Conservation (phyloP, 2,329 filamentous ascomycete species). For the Sporothrix dimorphospora region DNA sequence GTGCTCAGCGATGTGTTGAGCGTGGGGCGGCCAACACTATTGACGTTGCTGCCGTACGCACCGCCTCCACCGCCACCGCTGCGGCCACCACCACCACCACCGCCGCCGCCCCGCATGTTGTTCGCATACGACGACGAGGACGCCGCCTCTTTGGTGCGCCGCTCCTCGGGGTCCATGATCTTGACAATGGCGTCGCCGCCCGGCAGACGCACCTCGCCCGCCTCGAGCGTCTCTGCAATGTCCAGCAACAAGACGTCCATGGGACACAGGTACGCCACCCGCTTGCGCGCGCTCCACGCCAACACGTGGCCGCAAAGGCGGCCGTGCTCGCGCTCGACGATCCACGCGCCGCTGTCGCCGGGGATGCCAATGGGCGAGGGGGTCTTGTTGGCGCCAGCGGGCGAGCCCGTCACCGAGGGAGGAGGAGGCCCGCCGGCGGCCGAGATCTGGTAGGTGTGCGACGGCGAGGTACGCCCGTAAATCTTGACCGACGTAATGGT, state of each 20-base stretch:
- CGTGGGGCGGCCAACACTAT: background rate
- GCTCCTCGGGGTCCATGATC: constrained; percentile 33
- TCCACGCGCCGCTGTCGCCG: constrained; percentile 91
- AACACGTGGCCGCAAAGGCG: constrained; percentile 87
- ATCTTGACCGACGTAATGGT: constrained; percentile 85
- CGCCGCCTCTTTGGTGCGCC: constrained; percentile 2
- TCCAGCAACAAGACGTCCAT: constrained; percentile 91
- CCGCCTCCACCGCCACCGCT: background rate
- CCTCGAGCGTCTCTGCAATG: constrained; percentile 77
- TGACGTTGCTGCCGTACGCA: background rate
- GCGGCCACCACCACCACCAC: background rate
- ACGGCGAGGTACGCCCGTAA: constrained; percentile 79
- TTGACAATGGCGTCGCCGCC: constrained; percentile 54
- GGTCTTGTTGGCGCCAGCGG: background rate
- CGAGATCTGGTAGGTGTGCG: constrained; percentile 65
- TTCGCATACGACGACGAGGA: background rate
- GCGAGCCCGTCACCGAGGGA: background rate
- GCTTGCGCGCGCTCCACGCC: constrained; percentile 80
- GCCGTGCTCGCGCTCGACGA: constrained; percentile 78
- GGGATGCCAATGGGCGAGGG: constrained; percentile 66
- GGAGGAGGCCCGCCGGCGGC: background rate
- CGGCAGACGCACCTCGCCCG: constrained; percentile 70
- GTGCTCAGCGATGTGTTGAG: constrained; percentile 24
- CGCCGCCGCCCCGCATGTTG: background rate
- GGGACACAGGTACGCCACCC: constrained; percentile 87